Percentiles rank a stretch among this genome's conserved stretches.
Evolutionary conservation across 176 grass and related monocot species (phyloP).

Genomic region (Oryza australiensis): DNA sequence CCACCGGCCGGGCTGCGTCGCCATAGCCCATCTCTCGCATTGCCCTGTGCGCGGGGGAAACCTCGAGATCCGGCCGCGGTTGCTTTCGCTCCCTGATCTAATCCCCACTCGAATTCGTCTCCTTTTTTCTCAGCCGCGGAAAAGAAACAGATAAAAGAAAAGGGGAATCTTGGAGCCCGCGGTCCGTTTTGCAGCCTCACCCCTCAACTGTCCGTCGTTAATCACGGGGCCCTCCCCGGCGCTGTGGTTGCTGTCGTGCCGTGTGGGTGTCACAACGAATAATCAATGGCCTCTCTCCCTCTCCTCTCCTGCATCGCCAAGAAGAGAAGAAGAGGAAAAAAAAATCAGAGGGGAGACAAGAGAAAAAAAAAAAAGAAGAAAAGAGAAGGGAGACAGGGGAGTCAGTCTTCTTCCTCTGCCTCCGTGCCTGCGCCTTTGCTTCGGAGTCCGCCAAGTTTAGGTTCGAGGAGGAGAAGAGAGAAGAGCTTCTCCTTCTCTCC

Average conservation of each 20-base stretch:
- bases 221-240: not conserved
- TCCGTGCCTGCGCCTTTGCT: slow-evolving; percentile 40
- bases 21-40: not conserved
- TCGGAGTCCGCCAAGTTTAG: slow-evolving; percentile 39
- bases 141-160: slow-evolving; percentile 6
- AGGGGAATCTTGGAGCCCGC: not conserved
- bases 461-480: slow-evolving; percentile 31
- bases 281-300: slow-evolving; percentile 17
- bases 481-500: not conserved
- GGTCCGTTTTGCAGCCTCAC: slow-evolving; percentile 19
- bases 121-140: slow-evolving; percentile 22
- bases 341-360: not conserved
- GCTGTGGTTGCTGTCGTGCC: slow-evolving; percentile 21
- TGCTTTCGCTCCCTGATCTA: slow-evolving; percentile 17
- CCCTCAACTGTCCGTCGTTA: slow-evolving; percentile 26
- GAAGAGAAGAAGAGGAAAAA: not conserved
- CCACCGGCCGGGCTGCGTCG: not conserved
- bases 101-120: slow-evolving; percentile 1
- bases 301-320: not conserved
- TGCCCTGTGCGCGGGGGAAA: not conserved
- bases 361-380: not conserved
- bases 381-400: not conserved
- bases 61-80: slow-evolving; percentile 39
- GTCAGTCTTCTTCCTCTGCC: slow-evolving; percentile 46
- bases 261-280: slow-evolving; percentile 26